Evolutionary conservation across 768 basidiomycete species (phyloP), one percentile per base, ranked within the genome.

Genomic region (Leccinum obscurum): DNA sequence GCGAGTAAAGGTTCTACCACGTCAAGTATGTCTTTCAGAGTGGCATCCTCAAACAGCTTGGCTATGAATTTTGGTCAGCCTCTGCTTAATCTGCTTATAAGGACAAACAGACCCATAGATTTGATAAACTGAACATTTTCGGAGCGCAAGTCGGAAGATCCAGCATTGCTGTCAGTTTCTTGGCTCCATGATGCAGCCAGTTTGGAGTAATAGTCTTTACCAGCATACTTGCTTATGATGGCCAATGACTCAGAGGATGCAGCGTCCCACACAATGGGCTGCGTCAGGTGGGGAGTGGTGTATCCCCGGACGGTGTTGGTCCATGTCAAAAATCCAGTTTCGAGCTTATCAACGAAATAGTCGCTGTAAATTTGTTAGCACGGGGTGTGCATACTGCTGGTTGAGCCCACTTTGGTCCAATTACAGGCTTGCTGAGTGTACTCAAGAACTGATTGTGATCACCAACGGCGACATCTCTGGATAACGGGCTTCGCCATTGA

Each of bases 241-340:
- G 79, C 69, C 10, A 94, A 72, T 30, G 75, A 76, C 9, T 81
- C 73, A 48, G 76, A 71, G 1, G 88, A 89, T 4, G 70, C 72
- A 4, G 67, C 28, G 48, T 91, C 87, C 85, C 90, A 89, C 1
- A 77, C 66, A 14, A 75, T 70, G 13, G 74, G 62, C n/a, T 77
- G 74, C 6, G 50, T 37, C 35, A 51, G 22, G 35, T 76, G 76
- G 6, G 71, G 64, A 3, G 78, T 72, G 34, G 62, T 69, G 68
- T 92, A 93, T 15, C 80, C 88, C 65, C 87, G 86, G 54, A 92
- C 76, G 37, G 77, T 79, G 62, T 81, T 70, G 24, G 81, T 74
- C 92, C 93, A 95, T 3, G 84, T 75, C 55, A 95, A 72, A 77
- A 93, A 95, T 2, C 93, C 94, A 7, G 88, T 90, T 37, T 78